phyloP scores from a whole-genome alignment of 305 asterid genomes.

The Fraxinus xanthoxyloides region DNA sequence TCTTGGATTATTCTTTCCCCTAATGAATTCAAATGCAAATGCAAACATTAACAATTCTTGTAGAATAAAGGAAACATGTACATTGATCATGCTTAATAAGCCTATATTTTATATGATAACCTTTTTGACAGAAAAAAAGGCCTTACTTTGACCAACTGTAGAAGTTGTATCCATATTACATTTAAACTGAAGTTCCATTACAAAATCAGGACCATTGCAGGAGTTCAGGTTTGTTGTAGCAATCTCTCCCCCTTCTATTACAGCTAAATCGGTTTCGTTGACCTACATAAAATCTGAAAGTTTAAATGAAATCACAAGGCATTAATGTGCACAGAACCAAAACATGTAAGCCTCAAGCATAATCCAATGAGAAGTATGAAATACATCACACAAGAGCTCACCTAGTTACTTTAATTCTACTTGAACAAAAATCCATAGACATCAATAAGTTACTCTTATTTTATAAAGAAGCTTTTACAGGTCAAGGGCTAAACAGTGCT shows the following conservation, averaged over 20 bases:
- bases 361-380: neutral
- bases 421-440: neutral
- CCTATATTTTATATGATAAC: neutral
- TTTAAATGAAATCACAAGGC: neutral
- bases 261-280: slow-evolving; percentile 56
- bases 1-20: slow-evolving; percentile 37
- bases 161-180: slow-evolving; percentile 29
- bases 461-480: neutral
- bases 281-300: slow-evolving; percentile 46
- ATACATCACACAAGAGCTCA: neutral
- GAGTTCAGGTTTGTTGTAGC: slow-evolving; percentile 64
- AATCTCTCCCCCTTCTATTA: slow-evolving; percentile 60
- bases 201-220: slow-evolving; percentile 60
- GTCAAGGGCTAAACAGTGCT: neutral
- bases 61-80: slow-evolving; percentile 2
- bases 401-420: neutral
- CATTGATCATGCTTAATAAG: neutral
- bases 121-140: neutral
- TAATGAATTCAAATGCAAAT: slow-evolving; percentile 29
- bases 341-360: neutral
- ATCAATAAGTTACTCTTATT: neutral
- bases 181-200: slow-evolving; percentile 44
- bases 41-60: slow-evolving; percentile 15
- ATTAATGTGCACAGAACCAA: neutral
- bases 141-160: slow-evolving; percentile 38